phyloP scores from a whole-genome alignment of 352 stramenopile species.

The Phytophthora niederhauseri region DNA sequence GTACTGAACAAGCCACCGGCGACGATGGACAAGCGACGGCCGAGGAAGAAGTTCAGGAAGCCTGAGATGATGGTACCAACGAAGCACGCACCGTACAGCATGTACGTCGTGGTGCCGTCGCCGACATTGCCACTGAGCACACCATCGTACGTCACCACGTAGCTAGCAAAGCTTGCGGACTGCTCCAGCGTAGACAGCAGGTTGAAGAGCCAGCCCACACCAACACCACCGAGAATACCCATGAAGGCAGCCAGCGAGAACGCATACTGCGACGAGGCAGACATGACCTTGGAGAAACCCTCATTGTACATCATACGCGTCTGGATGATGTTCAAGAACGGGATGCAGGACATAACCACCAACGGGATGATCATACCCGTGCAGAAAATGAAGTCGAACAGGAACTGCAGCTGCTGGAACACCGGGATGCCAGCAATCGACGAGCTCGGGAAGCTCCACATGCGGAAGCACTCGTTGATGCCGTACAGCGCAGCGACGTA shows the following conservation, averaged over 20 bases:
- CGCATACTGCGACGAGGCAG: constrained; percentile 77
- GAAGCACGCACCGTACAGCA: constrained; percentile 55
- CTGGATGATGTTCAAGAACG: constrained; percentile 83
- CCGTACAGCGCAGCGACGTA: constrained; percentile 69
- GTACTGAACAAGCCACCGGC: constrained; percentile 66
- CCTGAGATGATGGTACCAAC: constrained; percentile 61
- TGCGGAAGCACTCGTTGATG: constrained; percentile 76
- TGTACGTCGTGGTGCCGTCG: constrained; percentile 62
- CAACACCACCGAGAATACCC: constrained; percentile 61
- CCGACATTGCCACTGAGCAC: constrained; percentile 56
- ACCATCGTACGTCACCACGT: constrained; percentile 65
- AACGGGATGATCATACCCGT: constrained; percentile 66
- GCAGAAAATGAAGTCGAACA: constrained; percentile 85
- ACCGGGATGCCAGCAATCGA: constrained; percentile 59
- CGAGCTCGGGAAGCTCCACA: constrained; percentile 67
- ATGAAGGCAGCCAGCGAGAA: constrained; percentile 75
- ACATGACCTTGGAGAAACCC: constrained; percentile 84
- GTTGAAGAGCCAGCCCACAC: constrained; percentile 73
- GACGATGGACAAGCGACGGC: constrained; percentile 67
- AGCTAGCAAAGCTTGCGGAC: constrained; percentile 71
- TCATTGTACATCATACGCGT: constrained; percentile 91
- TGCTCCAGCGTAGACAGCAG: constrained; percentile 68
- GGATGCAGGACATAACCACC: constrained; percentile 69
- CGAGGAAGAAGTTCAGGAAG: constrained; percentile 65
- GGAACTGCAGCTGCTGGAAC: constrained; percentile 80